Evolutionary conservation across 164 flowering plant species (phyloP).

Genomic region (Malania oleifera): DNA sequence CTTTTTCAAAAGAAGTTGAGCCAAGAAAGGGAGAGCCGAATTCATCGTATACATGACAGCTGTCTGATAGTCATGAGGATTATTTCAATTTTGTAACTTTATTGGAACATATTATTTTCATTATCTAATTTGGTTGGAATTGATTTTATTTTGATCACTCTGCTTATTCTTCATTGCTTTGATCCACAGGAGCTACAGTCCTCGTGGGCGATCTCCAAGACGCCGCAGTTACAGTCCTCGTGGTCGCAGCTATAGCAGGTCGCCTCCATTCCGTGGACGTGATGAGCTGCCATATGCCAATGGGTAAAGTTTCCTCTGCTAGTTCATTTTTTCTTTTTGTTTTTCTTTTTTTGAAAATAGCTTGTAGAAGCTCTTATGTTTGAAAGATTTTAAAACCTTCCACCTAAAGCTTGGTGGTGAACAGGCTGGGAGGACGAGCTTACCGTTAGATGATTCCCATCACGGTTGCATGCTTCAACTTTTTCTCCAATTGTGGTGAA

Average conservation of each 20-base stretch:
- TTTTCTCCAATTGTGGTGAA: constrained; percentile 2
- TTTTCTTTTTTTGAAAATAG: not conserved
- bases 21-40: too few species aligned
- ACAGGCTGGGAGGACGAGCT: not conserved
- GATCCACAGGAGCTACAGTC: constrained; percentile 76
- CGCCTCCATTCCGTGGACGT: constrained; percentile 76
- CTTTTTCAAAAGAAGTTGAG: too few species aligned
- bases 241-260: constrained; percentile 71
- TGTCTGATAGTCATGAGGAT: not conserved
- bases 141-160: too few species aligned
- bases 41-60: too few species aligned
- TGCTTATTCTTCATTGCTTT: not conserved
- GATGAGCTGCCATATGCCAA: constrained; percentile 74
- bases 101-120: too few species aligned
- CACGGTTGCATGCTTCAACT: not conserved
- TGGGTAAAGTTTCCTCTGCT: constrained; percentile 46
- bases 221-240: constrained; percentile 75
- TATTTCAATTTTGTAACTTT: not conserved
- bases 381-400: not conserved
- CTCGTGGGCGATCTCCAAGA: constrained; percentile 71
- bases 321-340: too few species aligned
- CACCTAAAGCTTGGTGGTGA: not conserved
- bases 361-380: not conserved
- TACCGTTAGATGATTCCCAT: not conserved
- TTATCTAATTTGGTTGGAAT: too few species aligned